Conservation (phyloP, 2,329 filamentous ascomycete species). For the Aspergillus niger region DNA sequence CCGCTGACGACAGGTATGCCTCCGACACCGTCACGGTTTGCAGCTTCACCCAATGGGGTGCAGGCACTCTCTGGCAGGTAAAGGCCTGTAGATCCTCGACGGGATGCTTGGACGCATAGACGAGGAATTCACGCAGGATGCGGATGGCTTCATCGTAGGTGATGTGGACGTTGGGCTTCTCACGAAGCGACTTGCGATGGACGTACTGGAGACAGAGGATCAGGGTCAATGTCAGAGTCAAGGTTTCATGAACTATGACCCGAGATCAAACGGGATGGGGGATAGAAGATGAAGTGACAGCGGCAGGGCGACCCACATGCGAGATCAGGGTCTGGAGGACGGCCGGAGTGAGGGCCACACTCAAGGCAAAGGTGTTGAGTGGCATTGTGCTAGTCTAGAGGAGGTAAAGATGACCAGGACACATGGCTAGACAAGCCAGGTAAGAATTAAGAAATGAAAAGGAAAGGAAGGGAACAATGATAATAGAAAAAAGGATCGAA, state of each 20-base stretch:
- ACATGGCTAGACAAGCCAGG: background rate
- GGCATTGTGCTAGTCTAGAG: slow-evolving; percentile 47
- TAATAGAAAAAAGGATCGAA: background rate
- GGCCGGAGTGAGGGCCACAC: slow-evolving; percentile 81
- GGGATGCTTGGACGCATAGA: slow-evolving; percentile 82
- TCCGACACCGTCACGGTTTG: slow-evolving; percentile 68
- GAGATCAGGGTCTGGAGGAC: slow-evolving; percentile 83
- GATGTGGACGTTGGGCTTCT: slow-evolving; percentile 85
- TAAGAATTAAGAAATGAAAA: background rate
- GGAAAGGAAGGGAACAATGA: background rate
- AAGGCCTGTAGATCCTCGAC: slow-evolving; percentile 93
- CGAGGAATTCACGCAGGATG: slow-evolving; percentile 81
- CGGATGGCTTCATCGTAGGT: slow-evolving; percentile 92
- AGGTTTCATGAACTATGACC: background rate
- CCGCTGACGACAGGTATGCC: slow-evolving; percentile 66
- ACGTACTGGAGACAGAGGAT: slow-evolving; percentile 64
- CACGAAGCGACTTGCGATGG: slow-evolving; percentile 70
- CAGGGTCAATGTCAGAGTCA: slow-evolving; percentile 11
- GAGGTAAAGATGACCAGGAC: background rate
- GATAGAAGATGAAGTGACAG: background rate
- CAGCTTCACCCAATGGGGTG: slow-evolving; percentile 82
- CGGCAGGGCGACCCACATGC: slow-evolving; percentile 63
- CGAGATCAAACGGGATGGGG: no score
- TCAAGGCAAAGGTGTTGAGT: slow-evolving; percentile 79
- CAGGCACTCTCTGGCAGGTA: slow-evolving; percentile 87